Percentiles rank a stretch among this genome's conserved stretches.
Conservation (phyloP, 2,329 filamentous ascomycete species). For the Dendryphion nanum region DNA sequence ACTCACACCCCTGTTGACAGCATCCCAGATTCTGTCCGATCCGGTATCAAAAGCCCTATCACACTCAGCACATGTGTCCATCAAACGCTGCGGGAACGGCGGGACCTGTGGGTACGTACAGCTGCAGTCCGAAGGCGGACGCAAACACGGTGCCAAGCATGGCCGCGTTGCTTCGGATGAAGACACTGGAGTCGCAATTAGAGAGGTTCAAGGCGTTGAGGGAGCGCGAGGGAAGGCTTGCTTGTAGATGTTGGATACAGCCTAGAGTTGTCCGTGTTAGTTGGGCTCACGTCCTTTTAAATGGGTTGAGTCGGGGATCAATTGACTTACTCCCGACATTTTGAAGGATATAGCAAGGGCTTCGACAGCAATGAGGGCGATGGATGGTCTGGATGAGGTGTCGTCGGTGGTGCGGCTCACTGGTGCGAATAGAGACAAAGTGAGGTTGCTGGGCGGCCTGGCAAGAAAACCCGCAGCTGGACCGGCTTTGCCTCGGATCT, state of each 20-base stretch:
- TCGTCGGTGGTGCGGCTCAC: no score
- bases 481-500: no score
- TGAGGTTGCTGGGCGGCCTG: neutral
- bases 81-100: no score
- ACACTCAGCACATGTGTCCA: no score
- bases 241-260: constrained; percentile 56
- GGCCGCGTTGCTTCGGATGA: constrained; percentile 83
- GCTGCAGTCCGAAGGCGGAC: constrained; percentile 85
- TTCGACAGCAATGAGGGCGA: constrained; percentile 18
- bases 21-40: constrained; percentile 88
- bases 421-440: constrained; percentile 12
- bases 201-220: constrained; percentile 15
- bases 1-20: constrained; percentile 78
- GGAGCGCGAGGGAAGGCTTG: constrained; percentile 31
- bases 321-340: constrained; percentile 61
- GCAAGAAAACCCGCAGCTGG: no score
- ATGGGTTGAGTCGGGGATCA: no score
- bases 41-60: constrained; percentile 75
- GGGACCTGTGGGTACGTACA: constrained; percentile 70
- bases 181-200: constrained; percentile 57
- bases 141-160: constrained; percentile 87
- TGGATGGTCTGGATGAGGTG: constrained; percentile 21
- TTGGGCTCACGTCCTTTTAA: no score
- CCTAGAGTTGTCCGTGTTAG: constrained; percentile 26
- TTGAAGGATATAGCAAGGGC: constrained; percentile 34